These are phyloP conservation scores for Candida ascalaphidarum DNA, from an alignment of 805 yeast genomes.

Conservation along the genomic window DNA sequence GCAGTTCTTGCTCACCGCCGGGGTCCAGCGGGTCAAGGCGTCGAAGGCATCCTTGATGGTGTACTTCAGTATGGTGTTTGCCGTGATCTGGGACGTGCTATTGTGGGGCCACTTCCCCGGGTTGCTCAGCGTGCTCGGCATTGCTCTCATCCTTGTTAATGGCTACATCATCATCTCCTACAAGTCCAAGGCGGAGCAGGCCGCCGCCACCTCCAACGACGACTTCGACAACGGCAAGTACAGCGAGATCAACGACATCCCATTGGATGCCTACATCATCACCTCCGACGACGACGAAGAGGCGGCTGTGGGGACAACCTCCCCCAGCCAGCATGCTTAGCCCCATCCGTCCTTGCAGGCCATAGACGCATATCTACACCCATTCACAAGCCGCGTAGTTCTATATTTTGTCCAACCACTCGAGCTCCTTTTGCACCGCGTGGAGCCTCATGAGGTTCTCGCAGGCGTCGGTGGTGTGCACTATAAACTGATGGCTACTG, in stretches of 20 bases:
- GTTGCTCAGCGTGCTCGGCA: conserved; percentile 60
- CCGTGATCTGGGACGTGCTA: conserved; percentile 63
- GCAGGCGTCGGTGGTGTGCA: conserved; percentile 1
- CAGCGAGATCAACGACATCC: conserved; percentile 7
- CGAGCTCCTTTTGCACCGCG: conserved; percentile 3
- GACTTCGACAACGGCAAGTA: conserved; percentile 2
- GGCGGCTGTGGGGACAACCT: not conserved
- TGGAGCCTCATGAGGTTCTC: conserved; percentile 5
- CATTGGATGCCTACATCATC: conserved; percentile 8
- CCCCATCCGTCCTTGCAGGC: not conserved
- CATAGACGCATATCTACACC: too few relatives aligned
- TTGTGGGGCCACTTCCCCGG: conserved; percentile 73
- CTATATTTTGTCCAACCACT: conserved; percentile 7
- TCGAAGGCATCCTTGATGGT: conserved; percentile 67
- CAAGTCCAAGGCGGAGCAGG: conserved; percentile 24
- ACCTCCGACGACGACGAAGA: conserved; percentile 8
- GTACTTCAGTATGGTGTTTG: conserved; percentile 72
- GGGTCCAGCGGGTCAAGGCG: conserved; percentile 74
- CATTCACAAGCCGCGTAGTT: too few relatives aligned
- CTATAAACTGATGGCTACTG: conserved; percentile 1
- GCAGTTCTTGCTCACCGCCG: conserved; percentile 75
- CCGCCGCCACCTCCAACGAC: not conserved
- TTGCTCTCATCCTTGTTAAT: conserved; percentile 53
- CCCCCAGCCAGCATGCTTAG: not conserved
- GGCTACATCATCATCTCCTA: conserved; percentile 53